phyloP scores from a whole-genome alignment of 306 rosid genomes.

The Prosopis cineraria region DNA sequence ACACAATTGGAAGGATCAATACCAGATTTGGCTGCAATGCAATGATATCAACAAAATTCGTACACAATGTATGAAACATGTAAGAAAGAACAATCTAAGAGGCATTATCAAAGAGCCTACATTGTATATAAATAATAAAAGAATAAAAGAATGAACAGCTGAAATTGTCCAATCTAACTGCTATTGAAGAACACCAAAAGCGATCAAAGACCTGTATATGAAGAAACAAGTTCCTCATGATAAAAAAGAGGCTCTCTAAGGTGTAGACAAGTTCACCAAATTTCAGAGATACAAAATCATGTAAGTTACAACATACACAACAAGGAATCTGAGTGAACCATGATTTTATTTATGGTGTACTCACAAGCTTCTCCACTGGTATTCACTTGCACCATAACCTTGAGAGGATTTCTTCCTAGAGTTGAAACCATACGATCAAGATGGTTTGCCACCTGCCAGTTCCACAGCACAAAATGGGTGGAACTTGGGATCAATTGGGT shows the following conservation, averaged over 20 bases:
- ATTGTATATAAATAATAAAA: conserved; percentile 10
- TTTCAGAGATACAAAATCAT: not conserved
- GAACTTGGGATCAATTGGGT: conserved; percentile 20
- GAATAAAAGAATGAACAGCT: conserved; percentile 3
- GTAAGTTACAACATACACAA: conserved; percentile 13
- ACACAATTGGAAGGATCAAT: conserved; percentile 86
- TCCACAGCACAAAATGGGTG: conserved; percentile 32
- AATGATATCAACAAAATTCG: not conserved
- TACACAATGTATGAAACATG: not conserved
- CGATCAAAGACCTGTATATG: not conserved
- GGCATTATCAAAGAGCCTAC: conserved; percentile 1
- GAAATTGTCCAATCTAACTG: conserved; percentile 16
- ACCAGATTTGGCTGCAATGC: conserved; percentile 80
- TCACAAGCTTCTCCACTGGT: conserved; percentile 94
- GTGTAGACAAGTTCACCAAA: conserved; percentile 11
- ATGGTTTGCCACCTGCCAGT: conserved; percentile 74
- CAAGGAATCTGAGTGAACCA: conserved; percentile 11
- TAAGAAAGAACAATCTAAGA: conserved; percentile 18
- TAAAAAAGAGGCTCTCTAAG: not conserved
- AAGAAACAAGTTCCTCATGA: not conserved
- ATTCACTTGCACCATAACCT: conserved; percentile 84
- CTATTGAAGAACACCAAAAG: not conserved
- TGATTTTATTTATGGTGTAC: conserved; percentile 38
- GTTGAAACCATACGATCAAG: conserved; percentile 77
- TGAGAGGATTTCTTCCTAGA: conserved; percentile 74